phyloP scores from a whole-genome alignment of 2,329 filamentous ascomycete genomes.

The Arthroderma sp. region DNA sequence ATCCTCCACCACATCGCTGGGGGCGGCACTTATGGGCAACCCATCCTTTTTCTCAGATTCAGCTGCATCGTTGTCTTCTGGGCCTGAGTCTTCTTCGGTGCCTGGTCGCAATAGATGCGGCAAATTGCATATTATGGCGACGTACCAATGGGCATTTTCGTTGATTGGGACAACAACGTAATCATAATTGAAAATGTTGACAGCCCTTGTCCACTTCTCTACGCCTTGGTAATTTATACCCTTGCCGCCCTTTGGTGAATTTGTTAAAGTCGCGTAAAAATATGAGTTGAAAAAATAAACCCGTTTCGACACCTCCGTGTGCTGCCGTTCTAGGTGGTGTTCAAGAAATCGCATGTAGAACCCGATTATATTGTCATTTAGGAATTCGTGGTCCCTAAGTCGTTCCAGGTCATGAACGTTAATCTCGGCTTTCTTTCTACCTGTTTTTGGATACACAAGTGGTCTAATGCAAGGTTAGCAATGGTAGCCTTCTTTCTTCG shows the following conservation, averaged over 20 bases:
- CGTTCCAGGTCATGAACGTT: constrained; percentile 43
- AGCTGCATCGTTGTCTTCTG: not conserved
- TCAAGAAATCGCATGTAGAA: constrained; percentile 75
- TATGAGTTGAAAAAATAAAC: constrained; percentile 89
- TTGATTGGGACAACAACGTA: constrained; percentile 90
- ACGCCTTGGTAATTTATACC: constrained; percentile 74
- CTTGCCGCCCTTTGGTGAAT: constrained; percentile 37
- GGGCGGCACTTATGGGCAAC: not conserved
- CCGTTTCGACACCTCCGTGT: constrained; percentile 44
- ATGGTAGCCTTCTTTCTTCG: not conserved
- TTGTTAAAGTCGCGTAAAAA: constrained; percentile 70
- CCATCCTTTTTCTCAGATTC: not conserved
- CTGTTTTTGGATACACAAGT: constrained; percentile 32
- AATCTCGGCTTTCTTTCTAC: constrained; percentile 35
- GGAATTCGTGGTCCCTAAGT: constrained; percentile 68
- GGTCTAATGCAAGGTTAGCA: constrained; percentile 16
- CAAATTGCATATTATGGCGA: constrained; percentile 89
- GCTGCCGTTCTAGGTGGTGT: constrained; percentile 41
- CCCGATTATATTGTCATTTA: constrained; percentile 85
- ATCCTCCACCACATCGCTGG: not conserved
- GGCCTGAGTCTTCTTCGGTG: not conserved
- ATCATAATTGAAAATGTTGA: constrained; percentile 74
- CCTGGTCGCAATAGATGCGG: constrained; percentile 29
- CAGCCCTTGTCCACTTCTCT: constrained; percentile 70
- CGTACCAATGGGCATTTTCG: constrained; percentile 77